Base-by-base conservation (phyloP, 768 basidiomycete species). In the Agrocybe chaxingu region DNA sequence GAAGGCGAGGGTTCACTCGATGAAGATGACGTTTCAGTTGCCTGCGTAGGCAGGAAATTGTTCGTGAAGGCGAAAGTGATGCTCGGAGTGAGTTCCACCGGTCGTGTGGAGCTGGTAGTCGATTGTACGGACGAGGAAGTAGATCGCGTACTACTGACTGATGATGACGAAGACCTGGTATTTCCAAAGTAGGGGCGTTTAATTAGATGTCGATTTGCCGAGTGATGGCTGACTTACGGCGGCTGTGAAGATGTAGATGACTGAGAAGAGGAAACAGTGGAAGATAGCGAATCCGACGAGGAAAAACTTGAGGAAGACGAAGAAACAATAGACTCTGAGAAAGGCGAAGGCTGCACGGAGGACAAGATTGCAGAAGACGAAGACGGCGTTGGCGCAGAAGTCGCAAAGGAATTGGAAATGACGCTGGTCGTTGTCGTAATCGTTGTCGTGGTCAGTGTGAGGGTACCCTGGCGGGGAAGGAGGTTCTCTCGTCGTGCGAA, bases 401-500 rank as follows among this genome's bases (percentile, higher is more conserved):
- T 13, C 11, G 44, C 42, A 8, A 18, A 30, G 9, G 50, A 44
- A 34, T 45, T 24, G 8, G 37, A 51, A 32, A 31, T 46, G 16
- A 13, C 9, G 30, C 38, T 38, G 32, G 35, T 36, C 8, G 53
- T 43, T 11, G 41, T 10, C 8, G 30, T 42, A 11, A 32, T 31
- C 8, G 42, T 36, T 34, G 42, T 12, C 24, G 8, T 13, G n/a
- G 36, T 16, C 16, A 16, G n/a, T 29, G 33, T 45, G n/a, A 36
- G 42, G 16, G 24, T 35, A 39, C 16, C 42, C 34, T 41, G 45
- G 45, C 47, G 50, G 42, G 50, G 51, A 52, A 53, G 34, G 3
- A 45, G 2, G 31, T 52, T 30, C 35, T 52, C 47, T 34, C 54
- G 53, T 45, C 54, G 19, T 29, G 45, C 45, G 50, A 47, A 48